phyloP scores from a whole-genome alignment of 257 asterid genomes.

The Cruciata laevipes region DNA sequence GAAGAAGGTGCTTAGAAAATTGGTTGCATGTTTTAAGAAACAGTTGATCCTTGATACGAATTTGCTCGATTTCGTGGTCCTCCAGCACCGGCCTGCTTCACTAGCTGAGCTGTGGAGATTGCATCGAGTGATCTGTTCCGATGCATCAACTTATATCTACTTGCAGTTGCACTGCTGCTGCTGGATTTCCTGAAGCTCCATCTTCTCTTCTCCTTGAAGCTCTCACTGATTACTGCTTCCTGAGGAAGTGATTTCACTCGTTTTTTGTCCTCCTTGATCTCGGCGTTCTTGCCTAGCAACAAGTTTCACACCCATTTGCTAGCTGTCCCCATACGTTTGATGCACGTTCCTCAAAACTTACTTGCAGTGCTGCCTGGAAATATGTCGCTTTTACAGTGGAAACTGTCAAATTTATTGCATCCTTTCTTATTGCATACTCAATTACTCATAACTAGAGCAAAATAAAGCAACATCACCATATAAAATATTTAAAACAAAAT shows the following conservation, averaged over 20 bases:
- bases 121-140: slow-evolving; percentile 42
- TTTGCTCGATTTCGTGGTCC: slow-evolving; percentile 30
- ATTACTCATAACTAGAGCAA: no score
- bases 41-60: slow-evolving; percentile 9
- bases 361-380: not conserved
- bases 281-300: slow-evolving; percentile 49
- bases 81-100: slow-evolving; percentile 25
- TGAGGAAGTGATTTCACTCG: slow-evolving; percentile 16
- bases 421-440: no score
- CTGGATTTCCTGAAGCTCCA: slow-evolving; percentile 62
- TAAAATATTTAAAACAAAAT: no score
- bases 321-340: slow-evolving; percentile 52
- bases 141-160: slow-evolving; percentile 21
- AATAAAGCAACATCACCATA: no score
- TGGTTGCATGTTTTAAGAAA: slow-evolving; percentile 11
- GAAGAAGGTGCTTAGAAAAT: not conserved
- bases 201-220: slow-evolving; percentile 40
- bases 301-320: slow-evolving; percentile 65
- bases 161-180: no score
- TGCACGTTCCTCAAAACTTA: not conserved
- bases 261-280: slow-evolving; percentile 41
- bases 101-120: slow-evolving; percentile 16
- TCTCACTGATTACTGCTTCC: slow-evolving; percentile 16
- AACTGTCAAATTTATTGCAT: not conserved
- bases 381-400: not conserved